Percentiles rank a stretch among this genome's conserved stretches.
phyloP scores from a whole-genome alignment of 768 basidiomycete genomes.

The Galerina sulciceps region DNA sequence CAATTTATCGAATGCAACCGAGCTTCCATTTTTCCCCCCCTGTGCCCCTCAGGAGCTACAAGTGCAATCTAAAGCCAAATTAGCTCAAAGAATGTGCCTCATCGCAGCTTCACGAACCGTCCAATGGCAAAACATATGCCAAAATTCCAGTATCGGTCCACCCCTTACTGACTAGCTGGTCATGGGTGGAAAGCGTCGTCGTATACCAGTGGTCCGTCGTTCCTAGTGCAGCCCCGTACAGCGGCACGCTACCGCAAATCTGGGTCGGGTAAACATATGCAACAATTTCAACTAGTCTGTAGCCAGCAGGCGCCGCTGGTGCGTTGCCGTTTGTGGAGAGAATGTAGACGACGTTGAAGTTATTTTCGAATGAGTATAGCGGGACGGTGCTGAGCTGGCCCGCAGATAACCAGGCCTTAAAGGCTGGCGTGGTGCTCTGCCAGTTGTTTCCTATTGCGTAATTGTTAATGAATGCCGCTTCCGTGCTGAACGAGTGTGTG shows the following conservation, averaged over 20 bases:
- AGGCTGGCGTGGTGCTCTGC: neutral
- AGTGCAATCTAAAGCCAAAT: too few relatives aligned
- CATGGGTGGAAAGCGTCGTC: neutral
- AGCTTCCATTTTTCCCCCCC: too few relatives aligned
- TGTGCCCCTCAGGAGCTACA: too few relatives aligned
- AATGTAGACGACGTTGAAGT: neutral
- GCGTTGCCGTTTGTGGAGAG: neutral
- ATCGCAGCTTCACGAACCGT: neutral
- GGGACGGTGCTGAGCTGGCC: neutral
- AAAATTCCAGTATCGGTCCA: conserved; percentile 1
- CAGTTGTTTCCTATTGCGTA: neutral
- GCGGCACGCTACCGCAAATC: conserved; percentile 5
- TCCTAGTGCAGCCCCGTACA: neutral
- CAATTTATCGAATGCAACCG: too few relatives aligned
- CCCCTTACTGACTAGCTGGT: neutral
- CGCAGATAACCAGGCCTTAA: neutral
- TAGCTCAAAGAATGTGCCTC: too few relatives aligned
- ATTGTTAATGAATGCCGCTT: neutral
- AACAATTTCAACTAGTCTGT: neutral
- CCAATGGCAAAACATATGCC: neutral
- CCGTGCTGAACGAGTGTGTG: neutral
- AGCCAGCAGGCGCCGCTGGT: neutral
- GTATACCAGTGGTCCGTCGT: conserved; percentile 1
- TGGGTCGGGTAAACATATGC: conserved; percentile 3
- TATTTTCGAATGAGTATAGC: neutral